phyloP scores from a whole-genome alignment of 345 rosid genomes.

The Eutrema japonicum region DNA sequence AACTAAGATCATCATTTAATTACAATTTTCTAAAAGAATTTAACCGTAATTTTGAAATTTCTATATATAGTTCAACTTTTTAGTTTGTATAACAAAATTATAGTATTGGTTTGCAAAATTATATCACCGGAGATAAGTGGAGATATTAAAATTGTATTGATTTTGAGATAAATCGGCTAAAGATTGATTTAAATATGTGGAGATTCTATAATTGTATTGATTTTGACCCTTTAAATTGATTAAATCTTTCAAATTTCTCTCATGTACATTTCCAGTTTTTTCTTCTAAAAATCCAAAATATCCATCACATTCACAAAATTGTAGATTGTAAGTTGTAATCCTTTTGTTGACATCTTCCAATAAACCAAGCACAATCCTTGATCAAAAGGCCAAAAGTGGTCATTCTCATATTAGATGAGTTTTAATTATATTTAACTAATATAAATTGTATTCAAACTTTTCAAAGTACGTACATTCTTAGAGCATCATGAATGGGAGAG shows the following conservation, averaged over 20 bases:
- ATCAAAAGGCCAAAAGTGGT: constrained; percentile 15
- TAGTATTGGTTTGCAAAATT: neutral
- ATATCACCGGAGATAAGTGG: neutral
- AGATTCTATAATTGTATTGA: neutral
- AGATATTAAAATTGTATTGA: neutral
- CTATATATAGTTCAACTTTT: neutral
- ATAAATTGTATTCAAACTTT: constrained; percentile 1
- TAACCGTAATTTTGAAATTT: neutral
- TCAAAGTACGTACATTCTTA: constrained; percentile 23
- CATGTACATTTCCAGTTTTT: neutral
- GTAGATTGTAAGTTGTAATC: constrained; percentile 3
- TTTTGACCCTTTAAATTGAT: neutral
- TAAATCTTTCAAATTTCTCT: neutral
- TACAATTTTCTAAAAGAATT: neutral
- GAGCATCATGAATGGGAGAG: too few relatives aligned
- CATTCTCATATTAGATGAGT: constrained; percentile 10
- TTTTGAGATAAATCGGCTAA: neutral
- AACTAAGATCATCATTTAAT: neutral
- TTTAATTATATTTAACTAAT: neutral
- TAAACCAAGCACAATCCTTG: constrained; percentile 7
- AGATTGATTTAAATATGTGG: neutral
- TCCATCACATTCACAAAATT: constrained; percentile 24
- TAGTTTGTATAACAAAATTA: neutral
- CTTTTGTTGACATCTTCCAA: constrained; percentile 13
- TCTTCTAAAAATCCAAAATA: neutral